Percentiles rank a stretch among this genome's conserved stretches.
Evolutionary conservation across 176 grass and related monocot genomes (phyloP).

Genomic region (Bonia amplexicaulis): DNA sequence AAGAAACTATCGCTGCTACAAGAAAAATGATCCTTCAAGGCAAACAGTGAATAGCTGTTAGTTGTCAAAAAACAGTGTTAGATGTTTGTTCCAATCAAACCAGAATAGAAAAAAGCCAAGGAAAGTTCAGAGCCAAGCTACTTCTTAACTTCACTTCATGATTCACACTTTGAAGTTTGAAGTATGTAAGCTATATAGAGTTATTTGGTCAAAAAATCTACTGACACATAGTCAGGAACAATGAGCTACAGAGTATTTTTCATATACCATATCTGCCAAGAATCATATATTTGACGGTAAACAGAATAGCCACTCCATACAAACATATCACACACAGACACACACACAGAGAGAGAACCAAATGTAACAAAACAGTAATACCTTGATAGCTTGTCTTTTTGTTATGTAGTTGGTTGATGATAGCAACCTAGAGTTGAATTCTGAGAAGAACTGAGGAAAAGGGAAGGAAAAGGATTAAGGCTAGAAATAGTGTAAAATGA

Average conservation of each 20-base stretch:
- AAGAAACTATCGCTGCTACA: background rate
- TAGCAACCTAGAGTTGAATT: constrained; percentile 89
- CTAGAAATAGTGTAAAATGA: constrained; percentile 11
- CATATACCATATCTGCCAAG: background rate
- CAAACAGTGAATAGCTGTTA: background rate
- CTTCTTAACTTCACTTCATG: background rate
- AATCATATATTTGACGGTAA: background rate
- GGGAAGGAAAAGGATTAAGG: constrained; percentile 25
- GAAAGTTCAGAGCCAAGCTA: background rate
- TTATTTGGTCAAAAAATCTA: background rate
- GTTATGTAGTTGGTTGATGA: constrained; percentile 90
- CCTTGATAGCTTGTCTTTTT: constrained; percentile 97
- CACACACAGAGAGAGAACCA: background rate
- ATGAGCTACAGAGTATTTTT: background rate
- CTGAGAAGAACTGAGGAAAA: constrained; percentile 69
- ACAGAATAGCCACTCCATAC: background rate
- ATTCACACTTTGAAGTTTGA: background rate
- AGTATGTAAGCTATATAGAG: background rate
- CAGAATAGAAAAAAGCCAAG: background rate
- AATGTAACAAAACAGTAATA: constrained; percentile 22
- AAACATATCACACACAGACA: background rate
- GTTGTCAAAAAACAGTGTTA: background rate
- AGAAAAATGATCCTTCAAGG: background rate
- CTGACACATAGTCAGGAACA: background rate
- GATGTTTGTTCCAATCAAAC: background rate